Conservation (phyloP, 2,329 filamentous ascomycete genomes). For the Emericellopsis atlantica region DNA sequence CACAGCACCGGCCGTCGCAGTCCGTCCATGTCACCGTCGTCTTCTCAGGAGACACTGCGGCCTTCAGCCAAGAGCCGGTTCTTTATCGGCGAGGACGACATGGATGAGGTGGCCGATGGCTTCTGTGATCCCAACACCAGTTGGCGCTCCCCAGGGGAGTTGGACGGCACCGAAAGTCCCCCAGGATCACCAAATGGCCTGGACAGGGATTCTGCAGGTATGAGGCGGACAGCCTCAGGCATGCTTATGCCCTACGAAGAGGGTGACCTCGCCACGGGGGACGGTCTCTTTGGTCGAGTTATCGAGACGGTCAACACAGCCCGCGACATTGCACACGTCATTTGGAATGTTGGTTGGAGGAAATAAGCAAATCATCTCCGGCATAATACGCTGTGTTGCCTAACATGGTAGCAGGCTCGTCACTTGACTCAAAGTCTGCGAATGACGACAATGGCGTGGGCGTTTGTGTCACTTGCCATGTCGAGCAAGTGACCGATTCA, state of each 20-base stretch:
- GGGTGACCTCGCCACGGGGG: slow-evolving; percentile 46
- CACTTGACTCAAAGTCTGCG: no score
- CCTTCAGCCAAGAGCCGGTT: slow-evolving; percentile 57
- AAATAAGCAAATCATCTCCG: slow-evolving; percentile 23
- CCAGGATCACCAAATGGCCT: slow-evolving; percentile 10
- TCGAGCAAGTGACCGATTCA: no score
- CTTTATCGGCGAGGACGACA: slow-evolving; percentile 46
- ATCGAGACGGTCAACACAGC: slow-evolving; percentile 70
- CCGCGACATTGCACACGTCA: slow-evolving; percentile 57
- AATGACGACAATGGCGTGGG: no score
- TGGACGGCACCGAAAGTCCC: slow-evolving; percentile 19
- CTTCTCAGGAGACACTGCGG: slow-evolving; percentile 71
- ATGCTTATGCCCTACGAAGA: slow-evolving; percentile 89
- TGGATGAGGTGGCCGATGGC: slow-evolving; percentile 34
- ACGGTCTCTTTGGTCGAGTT: slow-evolving; percentile 63
- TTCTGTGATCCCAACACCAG: slow-evolving; percentile 14
- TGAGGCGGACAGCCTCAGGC: slow-evolving; percentile 70
- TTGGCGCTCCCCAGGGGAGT: slow-evolving; percentile 14
- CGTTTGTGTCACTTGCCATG: no score
- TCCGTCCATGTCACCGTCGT: slow-evolving; percentile 53
- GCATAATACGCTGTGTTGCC: no score
- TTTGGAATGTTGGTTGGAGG: slow-evolving; percentile 60
- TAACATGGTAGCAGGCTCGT: no score
- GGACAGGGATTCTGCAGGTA: slow-evolving; percentile 41
- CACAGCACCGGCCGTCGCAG: slow-evolving; percentile 35